Percentiles rank a stretch among this genome's conserved stretches.
phyloP scores from a whole-genome alignment of 495 filamentous ascomycete species.

The Copromyces sp. region DNA sequence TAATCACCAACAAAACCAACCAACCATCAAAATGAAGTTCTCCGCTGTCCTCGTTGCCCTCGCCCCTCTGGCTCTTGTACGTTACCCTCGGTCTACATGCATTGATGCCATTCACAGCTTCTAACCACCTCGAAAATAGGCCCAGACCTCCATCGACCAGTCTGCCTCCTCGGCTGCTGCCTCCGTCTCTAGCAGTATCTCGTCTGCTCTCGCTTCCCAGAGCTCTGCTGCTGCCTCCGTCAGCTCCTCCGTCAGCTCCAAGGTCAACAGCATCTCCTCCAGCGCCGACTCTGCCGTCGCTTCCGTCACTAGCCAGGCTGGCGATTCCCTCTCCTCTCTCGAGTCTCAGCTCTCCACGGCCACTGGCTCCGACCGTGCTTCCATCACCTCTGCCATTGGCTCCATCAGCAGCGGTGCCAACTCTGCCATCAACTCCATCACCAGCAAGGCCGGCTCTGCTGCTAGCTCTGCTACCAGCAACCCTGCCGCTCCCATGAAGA shows the following conservation, averaged over 20 bases:
- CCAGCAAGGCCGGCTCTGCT: slow-evolving; percentile 4
- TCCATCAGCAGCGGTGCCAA: slow-evolving; percentile 8
- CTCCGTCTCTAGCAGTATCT: slow-evolving; percentile 9
- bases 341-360: slow-evolving; percentile 17
- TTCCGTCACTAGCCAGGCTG: slow-evolving; percentile 13
- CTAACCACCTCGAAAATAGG: slow-evolving; percentile 11
- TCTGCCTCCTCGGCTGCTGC: slow-evolving; percentile 10
- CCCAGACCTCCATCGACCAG: slow-evolving; percentile 10
- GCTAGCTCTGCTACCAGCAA: not conserved
- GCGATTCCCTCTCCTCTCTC: slow-evolving; percentile 5
- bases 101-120: not conserved
- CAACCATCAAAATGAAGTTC: slow-evolving; percentile 18
- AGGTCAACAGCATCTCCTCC: slow-evolving; percentile 4
- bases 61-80: slow-evolving; percentile 19
- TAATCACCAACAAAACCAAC: not conserved
- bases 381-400: slow-evolving; percentile 12
- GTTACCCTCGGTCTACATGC: not conserved
- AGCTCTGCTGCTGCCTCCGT: slow-evolving; percentile 8
- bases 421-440: slow-evolving; percentile 8
- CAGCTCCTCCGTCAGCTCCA: slow-evolving; percentile 10
- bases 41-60: slow-evolving; percentile 15
- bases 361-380: slow-evolving; percentile 14
- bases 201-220: slow-evolving; percentile 10
- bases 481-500: slow-evolving; percentile 14
- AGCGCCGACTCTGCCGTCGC: slow-evolving; percentile 4